phyloP scores from a whole-genome alignment of 2,329 filamentous ascomycete genomes.

The Aspergillus texensis region DNA sequence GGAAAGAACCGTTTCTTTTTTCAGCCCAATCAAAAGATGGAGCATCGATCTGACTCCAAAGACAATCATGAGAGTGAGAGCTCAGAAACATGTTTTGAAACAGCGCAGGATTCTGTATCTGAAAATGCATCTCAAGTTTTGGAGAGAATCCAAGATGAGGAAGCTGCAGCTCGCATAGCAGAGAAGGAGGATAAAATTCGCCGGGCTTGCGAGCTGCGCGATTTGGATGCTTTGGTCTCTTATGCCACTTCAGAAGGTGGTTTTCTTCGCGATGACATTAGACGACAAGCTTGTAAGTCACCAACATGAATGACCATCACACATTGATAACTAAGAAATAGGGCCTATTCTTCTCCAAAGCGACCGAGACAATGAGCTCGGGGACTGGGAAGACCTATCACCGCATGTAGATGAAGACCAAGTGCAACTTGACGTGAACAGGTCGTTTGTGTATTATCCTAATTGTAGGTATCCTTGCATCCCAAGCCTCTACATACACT shows the following conservation, averaged over 20 bases:
- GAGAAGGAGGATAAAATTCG: conserved; percentile 55
- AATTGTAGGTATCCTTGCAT: conserved; percentile 58
- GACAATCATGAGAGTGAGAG: neutral
- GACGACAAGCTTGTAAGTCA: conserved; percentile 75
- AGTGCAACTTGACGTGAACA: conserved; percentile 86
- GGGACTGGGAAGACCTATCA: conserved; percentile 64
- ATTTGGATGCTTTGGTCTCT: conserved; percentile 59
- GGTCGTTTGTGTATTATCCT: conserved; percentile 98
- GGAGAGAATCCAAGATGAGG: conserved; percentile 6
- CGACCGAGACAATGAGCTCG: conserved; percentile 27
- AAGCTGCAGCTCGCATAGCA: conserved; percentile 11
- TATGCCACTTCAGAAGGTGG: conserved; percentile 68
- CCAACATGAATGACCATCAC: neutral
- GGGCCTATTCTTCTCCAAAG: conserved; percentile 55
- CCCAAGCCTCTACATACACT: neutral
- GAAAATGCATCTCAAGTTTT: conserved; percentile 3
- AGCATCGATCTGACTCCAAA: neutral
- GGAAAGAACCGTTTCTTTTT: neutral
- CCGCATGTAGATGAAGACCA: conserved; percentile 87
- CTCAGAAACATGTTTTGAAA: neutral
- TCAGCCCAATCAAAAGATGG: conserved; percentile 1
- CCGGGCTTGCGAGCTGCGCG: conserved; percentile 61
- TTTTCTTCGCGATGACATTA: conserved; percentile 67
- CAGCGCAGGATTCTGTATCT: conserved; percentile 5
- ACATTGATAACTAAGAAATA: conserved; percentile 27